A percentile compares a stretch with the other conserved stretches of the same genome.
phyloP scores from a whole-genome alignment of 2,329 filamentous ascomycete genomes.

The Polytolypa hystricis region DNA sequence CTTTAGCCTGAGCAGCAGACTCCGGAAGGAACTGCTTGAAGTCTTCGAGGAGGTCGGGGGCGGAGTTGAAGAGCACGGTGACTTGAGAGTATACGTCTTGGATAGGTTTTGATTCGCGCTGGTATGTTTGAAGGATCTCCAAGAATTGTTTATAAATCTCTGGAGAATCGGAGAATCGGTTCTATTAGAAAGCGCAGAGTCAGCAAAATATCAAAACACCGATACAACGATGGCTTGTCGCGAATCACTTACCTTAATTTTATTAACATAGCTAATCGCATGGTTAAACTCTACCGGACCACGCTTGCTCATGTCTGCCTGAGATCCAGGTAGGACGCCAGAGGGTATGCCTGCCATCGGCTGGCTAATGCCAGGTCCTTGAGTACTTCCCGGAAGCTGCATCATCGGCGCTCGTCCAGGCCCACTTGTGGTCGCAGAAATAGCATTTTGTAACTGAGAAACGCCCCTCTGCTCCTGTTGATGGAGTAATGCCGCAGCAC shows the following conservation, averaged over 20 bases:
- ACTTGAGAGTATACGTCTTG: slow-evolving; percentile 98
- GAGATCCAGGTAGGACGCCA: slow-evolving; percentile 46
- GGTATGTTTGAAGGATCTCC: slow-evolving; percentile 95
- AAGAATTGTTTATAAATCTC: slow-evolving; percentile 99
- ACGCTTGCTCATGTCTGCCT: slow-evolving; percentile 60
- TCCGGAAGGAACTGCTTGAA: slow-evolving; percentile 98
- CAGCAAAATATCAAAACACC: neutral
- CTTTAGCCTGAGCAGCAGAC: slow-evolving; percentile 61
- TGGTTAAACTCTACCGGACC: slow-evolving; percentile 98
- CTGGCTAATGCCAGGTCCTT: slow-evolving; percentile 36
- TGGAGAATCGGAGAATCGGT: slow-evolving; percentile 89
- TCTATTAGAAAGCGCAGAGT: slow-evolving; percentile 43
- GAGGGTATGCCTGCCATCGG: slow-evolving; percentile 50
- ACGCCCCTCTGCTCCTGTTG: slow-evolving; percentile 57
- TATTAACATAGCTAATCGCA: slow-evolving; percentile 98
- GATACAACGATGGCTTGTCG: too few relatives aligned
- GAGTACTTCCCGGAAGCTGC: slow-evolving; percentile 35
- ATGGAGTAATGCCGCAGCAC: slow-evolving; percentile 38
- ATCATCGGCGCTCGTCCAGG: slow-evolving; percentile 38
- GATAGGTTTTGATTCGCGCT: slow-evolving; percentile 94
- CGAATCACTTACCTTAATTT: slow-evolving; percentile 73
- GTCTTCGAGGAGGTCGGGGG: slow-evolving; percentile 89
- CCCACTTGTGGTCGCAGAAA: slow-evolving; percentile 46
- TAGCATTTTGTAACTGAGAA: slow-evolving; percentile 54
- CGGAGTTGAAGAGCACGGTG: slow-evolving; percentile 82